Evolutionary conservation across 208 protist species (phyloP).

Genomic region (Lotmaria passim): DNA sequence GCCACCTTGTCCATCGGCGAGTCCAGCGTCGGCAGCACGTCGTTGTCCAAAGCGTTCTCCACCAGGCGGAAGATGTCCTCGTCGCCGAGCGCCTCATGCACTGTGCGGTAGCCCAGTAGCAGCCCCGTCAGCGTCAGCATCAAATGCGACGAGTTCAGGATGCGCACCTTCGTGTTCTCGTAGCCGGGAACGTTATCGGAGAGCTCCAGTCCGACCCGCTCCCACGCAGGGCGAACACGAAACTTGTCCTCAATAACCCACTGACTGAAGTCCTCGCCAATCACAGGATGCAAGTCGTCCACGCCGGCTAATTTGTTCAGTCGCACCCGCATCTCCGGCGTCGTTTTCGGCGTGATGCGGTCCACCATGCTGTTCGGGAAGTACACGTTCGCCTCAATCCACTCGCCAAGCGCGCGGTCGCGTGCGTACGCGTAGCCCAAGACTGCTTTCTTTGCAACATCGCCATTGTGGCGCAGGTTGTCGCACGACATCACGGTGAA

Average conservation of each 20-base stretch:
- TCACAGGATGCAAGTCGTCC: constrained; percentile 41
- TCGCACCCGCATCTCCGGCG: constrained; percentile 26
- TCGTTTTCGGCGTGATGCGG: constrained; percentile 45
- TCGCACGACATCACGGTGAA: constrained; percentile 60
- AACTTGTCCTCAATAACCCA: constrained; percentile 55
- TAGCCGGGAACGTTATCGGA: constrained; percentile 39
- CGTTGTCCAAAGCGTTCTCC: constrained; percentile 31
- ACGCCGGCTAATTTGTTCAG: constrained; percentile 32
- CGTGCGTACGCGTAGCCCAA: constrained; percentile 33
- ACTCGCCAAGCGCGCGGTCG: constrained; percentile 24
- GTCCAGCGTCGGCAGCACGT: constrained; percentile 35
- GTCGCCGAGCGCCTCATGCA: constrained; percentile 43
- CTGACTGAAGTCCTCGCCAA: constrained; percentile 54
- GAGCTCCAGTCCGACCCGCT: constrained; percentile 40
- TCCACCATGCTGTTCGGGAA: constrained; percentile 53
- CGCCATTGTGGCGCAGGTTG: constrained; percentile 54
- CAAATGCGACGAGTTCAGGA: constrained; percentile 51
- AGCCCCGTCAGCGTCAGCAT: constrained; percentile 42
- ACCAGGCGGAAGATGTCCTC: constrained; percentile 34
- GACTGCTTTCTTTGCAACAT: constrained; percentile 44
- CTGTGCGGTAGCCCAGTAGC: constrained; percentile 38
- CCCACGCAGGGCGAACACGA: constrained; percentile 36
- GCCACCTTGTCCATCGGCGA: constrained; percentile 47
- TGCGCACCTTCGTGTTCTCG: constrained; percentile 50
- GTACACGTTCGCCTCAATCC: constrained; percentile 36